Percentiles rank a stretch among this genome's conserved stretches.
phyloP scores from a whole-genome alignment of 495 filamentous ascomycete genomes.

The Hypoxylon lienhwacheense region DNA sequence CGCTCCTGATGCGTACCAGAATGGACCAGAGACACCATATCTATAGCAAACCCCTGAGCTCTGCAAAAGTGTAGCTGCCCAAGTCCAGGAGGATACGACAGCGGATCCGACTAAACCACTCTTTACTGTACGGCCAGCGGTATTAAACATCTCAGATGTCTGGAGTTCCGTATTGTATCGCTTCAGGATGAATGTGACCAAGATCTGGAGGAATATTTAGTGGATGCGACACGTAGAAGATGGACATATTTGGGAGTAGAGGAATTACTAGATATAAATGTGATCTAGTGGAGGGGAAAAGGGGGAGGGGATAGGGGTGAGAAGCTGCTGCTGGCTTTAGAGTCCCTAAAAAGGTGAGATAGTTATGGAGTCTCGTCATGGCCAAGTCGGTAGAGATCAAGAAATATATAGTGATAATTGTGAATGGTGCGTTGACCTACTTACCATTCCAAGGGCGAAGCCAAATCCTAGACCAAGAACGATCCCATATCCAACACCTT shows the following conservation, averaged over 20 bases:
- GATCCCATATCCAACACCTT: conserved; percentile 81
- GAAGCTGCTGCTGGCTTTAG: no score
- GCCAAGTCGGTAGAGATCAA: not conserved
- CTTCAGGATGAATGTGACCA: conserved; percentile 77
- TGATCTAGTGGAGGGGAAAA: not conserved
- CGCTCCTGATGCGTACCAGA: conserved; percentile 77
- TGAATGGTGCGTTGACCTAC: conserved; percentile 10
- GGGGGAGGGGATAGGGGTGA: no score
- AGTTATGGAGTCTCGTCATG: no score
- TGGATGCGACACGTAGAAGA: conserved; percentile 3
- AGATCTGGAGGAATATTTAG: conserved; percentile 43
- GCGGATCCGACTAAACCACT: conserved; percentile 91
- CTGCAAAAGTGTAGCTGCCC: conserved; percentile 82
- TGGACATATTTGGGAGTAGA: not conserved
- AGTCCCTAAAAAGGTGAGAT: no score
- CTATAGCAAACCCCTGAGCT: conserved; percentile 86
- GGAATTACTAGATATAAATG: not conserved
- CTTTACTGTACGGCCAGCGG: conserved; percentile 91
- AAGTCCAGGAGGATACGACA: conserved; percentile 96
- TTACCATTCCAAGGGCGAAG: conserved; percentile 81
- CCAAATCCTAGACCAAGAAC: conserved; percentile 73
- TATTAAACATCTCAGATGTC: conserved; percentile 97
- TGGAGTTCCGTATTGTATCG: conserved; percentile 92
- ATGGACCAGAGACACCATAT: conserved; percentile 91
- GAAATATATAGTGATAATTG: no score